These are phyloP conservation scores for Pythium periplocum DNA, from an alignment of 352 stramenopile genomes.

Conservation along the genomic window DNA sequence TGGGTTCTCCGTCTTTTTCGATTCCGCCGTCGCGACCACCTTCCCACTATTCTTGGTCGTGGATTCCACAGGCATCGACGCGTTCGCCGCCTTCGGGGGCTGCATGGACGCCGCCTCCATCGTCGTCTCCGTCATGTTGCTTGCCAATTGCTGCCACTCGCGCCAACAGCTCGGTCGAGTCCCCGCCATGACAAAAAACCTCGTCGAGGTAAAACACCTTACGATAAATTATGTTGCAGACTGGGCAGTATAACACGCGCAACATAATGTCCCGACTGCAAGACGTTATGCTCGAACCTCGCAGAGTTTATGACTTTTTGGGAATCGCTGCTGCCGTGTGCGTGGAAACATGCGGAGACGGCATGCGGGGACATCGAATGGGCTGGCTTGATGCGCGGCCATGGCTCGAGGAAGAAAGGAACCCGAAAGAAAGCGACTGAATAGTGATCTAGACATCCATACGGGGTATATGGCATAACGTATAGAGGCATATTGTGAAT, in stretches of 20 bases:
- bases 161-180: neutral
- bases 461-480: too few relatives aligned
- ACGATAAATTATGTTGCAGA: neutral
- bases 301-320: neutral
- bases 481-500: too few relatives aligned
- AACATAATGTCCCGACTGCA: neutral
- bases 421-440: too few relatives aligned
- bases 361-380: neutral
- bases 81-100: neutral
- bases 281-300: neutral
- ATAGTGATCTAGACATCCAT: too few relatives aligned
- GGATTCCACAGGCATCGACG: too few relatives aligned
- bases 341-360: neutral
- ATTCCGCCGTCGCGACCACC: too few relatives aligned
- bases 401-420: too few relatives aligned
- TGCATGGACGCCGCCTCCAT: conserved; percentile 4
- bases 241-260: neutral
- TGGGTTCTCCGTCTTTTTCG: too few relatives aligned
- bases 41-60: too few relatives aligned
- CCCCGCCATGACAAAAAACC: neutral
- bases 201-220: neutral
- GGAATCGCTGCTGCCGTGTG: neutral
- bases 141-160: neutral
- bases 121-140: neutral
- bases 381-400: too few relatives aligned